phyloP scores from a whole-genome alignment of 169 alveolate species.

The Sarcocystis neurona region DNA sequence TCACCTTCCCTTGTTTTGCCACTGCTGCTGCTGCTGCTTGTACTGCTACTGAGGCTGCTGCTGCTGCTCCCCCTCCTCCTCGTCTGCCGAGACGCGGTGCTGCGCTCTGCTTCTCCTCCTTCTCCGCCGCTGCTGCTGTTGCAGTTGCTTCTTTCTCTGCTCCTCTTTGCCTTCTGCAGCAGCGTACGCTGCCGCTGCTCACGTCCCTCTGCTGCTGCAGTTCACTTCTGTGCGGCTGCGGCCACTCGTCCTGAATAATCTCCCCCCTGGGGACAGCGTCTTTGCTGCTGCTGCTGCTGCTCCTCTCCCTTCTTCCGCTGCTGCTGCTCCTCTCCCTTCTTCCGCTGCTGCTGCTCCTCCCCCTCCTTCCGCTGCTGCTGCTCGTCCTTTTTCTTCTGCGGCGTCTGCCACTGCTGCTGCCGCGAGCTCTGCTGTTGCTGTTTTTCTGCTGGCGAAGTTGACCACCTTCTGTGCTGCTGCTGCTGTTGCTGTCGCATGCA shows the following conservation, averaged over 20 bases:
- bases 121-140: not conserved
- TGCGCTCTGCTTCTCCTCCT: not conserved
- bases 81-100: not conserved
- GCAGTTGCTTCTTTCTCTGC: not conserved
- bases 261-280: not conserved
- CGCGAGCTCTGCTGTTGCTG: not conserved
- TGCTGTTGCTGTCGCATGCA: conserved; percentile 3
- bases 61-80: not conserved
- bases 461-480: conserved; percentile 18
- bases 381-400: conserved; percentile 11
- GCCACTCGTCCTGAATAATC: not conserved
- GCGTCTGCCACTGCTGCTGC: not conserved
- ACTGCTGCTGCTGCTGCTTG: not conserved
- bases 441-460: not conserved
- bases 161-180: not conserved
- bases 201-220: conserved; percentile 17
- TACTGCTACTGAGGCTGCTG: conserved; percentile 13
- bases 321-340: not conserved
- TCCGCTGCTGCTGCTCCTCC: not conserved
- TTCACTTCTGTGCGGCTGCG: not conserved
- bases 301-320: not conserved
- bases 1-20: not conserved
- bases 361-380: not conserved
- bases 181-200: not conserved
- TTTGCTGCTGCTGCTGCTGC: conserved; percentile 33